Base-by-base conservation (phyloP, 495 filamentous ascomycete species). In the Margaritispora aquatica region DNA sequence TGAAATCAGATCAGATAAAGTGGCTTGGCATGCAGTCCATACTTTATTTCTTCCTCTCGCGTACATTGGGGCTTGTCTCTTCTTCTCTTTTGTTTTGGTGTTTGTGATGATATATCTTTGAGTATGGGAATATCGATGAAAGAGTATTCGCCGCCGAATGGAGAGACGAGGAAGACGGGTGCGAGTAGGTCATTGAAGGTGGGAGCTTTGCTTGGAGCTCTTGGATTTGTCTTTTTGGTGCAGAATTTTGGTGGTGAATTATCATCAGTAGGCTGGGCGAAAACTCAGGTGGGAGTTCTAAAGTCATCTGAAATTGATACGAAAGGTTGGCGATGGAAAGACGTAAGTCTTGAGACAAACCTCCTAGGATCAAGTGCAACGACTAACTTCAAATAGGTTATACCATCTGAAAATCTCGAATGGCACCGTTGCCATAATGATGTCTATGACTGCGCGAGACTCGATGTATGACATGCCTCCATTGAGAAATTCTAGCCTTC, bases 391-490 rank as follows among this genome's bases (percentile, higher is more conserved):
- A 9, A 9, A 24, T 5, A 69, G 50, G 72, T 77, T 36, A 44
- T 67, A 19, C 71, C 75, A 0, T 71, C 67, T 20, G 63, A 60
- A 36, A 63, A 66, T 1, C 27, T 76, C 2, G 26, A 51, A 17
- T 76, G 75, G 57, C 46, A 59, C n/a, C 29, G 21, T 3, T 59
- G 57, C 26, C 38, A 59, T 26, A 17, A 44, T 44, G 63, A 62
- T 19, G 56, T 51, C 5, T 70, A 70, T 41, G 75, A 77, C 57
- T 77, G 74, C 59, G 74, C 75, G 4, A 70, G 73, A 2, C 66
- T 77, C 15, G 69, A 71, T 48, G 66, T 74, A 51, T 56, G 41
- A 68, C 60, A 26, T 20, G 24, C n/a, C 4, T 24, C 20, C 24
- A 9, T 27, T 5, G 27, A 53, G 21, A 2, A 21, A n/a, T 26